Base-by-base conservation (phyloP, 257 asterid species). In the Misopates orontium region DNA sequence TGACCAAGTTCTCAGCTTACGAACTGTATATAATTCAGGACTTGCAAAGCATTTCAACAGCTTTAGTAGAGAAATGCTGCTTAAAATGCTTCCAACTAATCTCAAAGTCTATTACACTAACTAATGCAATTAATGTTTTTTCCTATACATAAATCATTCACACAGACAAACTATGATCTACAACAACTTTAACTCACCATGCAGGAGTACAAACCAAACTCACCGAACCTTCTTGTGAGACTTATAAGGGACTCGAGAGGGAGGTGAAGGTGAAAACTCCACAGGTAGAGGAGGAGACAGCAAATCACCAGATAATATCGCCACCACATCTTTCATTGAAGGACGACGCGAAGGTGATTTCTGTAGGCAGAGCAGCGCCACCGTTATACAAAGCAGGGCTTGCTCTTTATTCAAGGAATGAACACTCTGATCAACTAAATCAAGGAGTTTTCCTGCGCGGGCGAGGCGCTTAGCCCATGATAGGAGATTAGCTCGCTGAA, bases 391-490 rank as follows among this genome's bases (percentile, higher is more conserved):
- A 5, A 90, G 59, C 73, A 85, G 51, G 4, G 96, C 99, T 69
- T 88, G 95, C 36, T 85, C 96, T 51, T 72, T 80, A 53, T 90
- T 78, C 54, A 83, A 65, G 48, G 78, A 70, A 44, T 83, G 75
- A 41, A 94, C 47, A n/a, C 72, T 80, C 67, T 64, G 85, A 71
- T 94, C 98, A 39, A 94, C 98, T 52, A 94, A 80, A 75, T 88
- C 96, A n/a, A 82, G 84, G 62, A 90, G 98, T 78, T 85, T 94
- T 81, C 99, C 98, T 1, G 91, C 92, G 1, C 95, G 97, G 59
- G 99, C 91, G 52, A 94, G 96, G 54, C 79, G 90, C 1, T 96
- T 87, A 11, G 99, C 87, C 99, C 98, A 94, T 0, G 98, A 94
- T 14, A 90, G 70, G 32, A 94, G 96, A 75, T 94, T 94, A 28